Evolutionary conservation across 2,329 filamentous ascomycete genomes (phyloP).

Genomic region (Diaporthe australafricana): DNA sequence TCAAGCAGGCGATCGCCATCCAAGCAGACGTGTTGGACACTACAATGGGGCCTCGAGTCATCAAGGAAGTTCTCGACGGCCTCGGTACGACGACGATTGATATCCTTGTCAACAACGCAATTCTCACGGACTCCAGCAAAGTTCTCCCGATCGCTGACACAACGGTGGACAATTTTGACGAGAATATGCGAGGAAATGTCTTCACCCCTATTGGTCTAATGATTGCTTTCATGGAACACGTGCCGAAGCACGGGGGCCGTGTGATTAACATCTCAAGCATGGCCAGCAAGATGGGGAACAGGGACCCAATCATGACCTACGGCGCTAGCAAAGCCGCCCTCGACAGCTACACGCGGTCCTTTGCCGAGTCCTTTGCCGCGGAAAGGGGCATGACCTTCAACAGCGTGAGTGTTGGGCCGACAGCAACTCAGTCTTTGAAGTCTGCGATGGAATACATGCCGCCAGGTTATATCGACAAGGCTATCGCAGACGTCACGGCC

Average conservation of each 20-base stretch:
- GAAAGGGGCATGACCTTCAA: neutral
- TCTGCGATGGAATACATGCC: too few relatives aligned
- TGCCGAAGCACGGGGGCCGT: neutral
- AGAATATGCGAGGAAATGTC: too few relatives aligned
- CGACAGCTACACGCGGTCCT: neutral
- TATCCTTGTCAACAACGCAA: constrained; percentile 4
- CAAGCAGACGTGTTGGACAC: neutral
- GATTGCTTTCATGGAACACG: neutral
- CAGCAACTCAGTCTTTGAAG: neutral
- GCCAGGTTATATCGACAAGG: too few relatives aligned
- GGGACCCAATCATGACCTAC: neutral
- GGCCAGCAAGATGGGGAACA: neutral
- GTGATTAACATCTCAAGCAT: neutral
- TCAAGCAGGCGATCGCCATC: neutral
- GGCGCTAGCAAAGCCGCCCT: neutral
- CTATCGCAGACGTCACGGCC: too few relatives aligned
- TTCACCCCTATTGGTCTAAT: too few relatives aligned
- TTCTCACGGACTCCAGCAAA: neutral
- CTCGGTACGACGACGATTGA: neutral
- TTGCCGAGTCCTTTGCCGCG: neutral
- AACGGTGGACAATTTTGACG: too few relatives aligned
- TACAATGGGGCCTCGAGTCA: neutral
- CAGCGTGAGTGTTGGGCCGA: neutral
- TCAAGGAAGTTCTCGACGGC: neutral
- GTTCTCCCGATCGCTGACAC: too few relatives aligned